Evolutionary conservation across 2,329 filamentous ascomycete genomes (phyloP).

Genomic region (Penicillium sp.): DNA sequence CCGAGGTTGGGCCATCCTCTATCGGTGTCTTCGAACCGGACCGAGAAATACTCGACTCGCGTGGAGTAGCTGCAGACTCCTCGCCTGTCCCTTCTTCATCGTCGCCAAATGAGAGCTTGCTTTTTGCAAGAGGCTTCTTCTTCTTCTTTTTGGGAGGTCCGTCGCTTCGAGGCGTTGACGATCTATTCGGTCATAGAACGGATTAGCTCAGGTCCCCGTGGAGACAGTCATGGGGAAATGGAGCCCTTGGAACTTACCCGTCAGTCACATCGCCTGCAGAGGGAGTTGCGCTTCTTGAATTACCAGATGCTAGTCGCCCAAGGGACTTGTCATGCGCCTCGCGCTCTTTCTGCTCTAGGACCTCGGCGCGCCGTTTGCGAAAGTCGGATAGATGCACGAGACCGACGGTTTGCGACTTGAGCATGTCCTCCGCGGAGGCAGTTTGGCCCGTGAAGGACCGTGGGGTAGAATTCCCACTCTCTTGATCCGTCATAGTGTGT

Average conservation of each 20-base stretch:
- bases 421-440: slow-evolving; percentile 73
- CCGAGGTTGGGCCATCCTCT: slow-evolving; percentile 30
- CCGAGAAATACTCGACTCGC: slow-evolving; percentile 41
- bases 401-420: slow-evolving; percentile 85
- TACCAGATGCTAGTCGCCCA: slow-evolving; percentile 42
- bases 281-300: slow-evolving; percentile 54
- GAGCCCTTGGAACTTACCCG: slow-evolving; percentile 52
- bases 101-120: slow-evolving; percentile 62
- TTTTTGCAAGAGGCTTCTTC: slow-evolving; percentile 60
- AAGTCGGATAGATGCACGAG: slow-evolving; percentile 91
- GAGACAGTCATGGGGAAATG: not conserved
- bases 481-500: slow-evolving; percentile 28
- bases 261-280: slow-evolving; percentile 49
- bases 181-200: slow-evolving; percentile 48
- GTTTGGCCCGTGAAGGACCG: slow-evolving; percentile 71
- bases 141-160: slow-evolving; percentile 54
- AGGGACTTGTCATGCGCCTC: slow-evolving; percentile 68
- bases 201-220: not conserved
- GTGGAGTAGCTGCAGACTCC: slow-evolving; percentile 36
- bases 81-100: slow-evolving; percentile 61
- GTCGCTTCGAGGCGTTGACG: slow-evolving; percentile 49
- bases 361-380: slow-evolving; percentile 90
- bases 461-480: slow-evolving; percentile 45
- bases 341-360: slow-evolving; percentile 85
- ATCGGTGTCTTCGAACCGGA: slow-evolving; percentile 38